A percentile compares a stretch with the other conserved stretches of the same genome.
These are phyloP conservation scores for Pestalotiopsis sp. DNA, from an alignment of 2,329 filamentous ascomycete species.

Conservation along the genomic window DNA sequence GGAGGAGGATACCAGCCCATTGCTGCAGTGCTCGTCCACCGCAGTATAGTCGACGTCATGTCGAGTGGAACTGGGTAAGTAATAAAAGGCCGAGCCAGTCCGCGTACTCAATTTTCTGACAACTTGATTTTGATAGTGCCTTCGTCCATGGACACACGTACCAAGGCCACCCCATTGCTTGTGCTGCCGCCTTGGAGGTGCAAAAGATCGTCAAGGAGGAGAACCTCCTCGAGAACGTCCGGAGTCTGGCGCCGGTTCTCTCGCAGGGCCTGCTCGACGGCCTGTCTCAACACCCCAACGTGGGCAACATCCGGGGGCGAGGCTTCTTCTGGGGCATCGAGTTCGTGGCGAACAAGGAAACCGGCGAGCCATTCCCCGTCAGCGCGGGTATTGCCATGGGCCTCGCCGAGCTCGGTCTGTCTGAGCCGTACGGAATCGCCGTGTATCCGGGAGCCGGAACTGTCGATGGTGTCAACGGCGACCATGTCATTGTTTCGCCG, in stretches of 20 bases:
- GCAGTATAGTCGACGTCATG: conserved; percentile 49
- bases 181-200: conserved; percentile 40
- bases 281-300: conserved; percentile 33
- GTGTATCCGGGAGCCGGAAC: conserved; percentile 68
- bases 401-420: conserved; percentile 35
- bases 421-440: conserved; percentile 36
- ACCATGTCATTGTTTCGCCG: conserved; percentile 72
- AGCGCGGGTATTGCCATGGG: conserved; percentile 32
- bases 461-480: conserved; percentile 61
- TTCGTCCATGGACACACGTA: conserved; percentile 64
- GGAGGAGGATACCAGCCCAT: conserved; percentile 66
- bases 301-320: conserved; percentile 42
- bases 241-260: conserved; percentile 32
- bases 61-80: conserved; percentile 37
- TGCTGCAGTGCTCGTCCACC: conserved; percentile 59
- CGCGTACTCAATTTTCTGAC: neutral
- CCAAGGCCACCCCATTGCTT: conserved; percentile 41
- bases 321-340: conserved; percentile 51
- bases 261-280: conserved; percentile 26
- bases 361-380: conserved; percentile 37
- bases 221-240: conserved; percentile 34
- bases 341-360: conserved; percentile 42
- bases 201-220: conserved; percentile 39
- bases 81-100: neutral
- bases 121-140: conserved; percentile 28